These are phyloP conservation scores for Chondrus crispus DNA, from an alignment of 23 red algal genomes.

Conservation along the genomic window DNA sequence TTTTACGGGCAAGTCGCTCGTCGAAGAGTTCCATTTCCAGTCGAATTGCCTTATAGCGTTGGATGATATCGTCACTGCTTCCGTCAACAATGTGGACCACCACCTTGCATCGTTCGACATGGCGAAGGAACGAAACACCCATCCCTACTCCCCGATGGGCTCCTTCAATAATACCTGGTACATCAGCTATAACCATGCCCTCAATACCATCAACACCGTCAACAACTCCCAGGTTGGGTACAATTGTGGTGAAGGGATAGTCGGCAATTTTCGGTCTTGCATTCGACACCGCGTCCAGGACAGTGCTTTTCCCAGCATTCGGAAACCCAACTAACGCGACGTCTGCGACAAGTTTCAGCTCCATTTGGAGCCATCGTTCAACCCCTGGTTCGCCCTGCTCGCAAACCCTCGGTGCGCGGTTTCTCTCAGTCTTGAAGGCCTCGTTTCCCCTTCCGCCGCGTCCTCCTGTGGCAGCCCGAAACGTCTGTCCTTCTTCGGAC, in stretches of 20 bases:
- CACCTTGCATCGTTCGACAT: slow-evolving; percentile 86
- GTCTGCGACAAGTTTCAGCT: slow-evolving; percentile 93
- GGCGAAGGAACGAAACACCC: slow-evolving; percentile 81
- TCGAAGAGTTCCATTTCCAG: slow-evolving; percentile 86
- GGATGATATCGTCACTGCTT: slow-evolving; percentile 54
- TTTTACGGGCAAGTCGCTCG: slow-evolving; percentile 56
- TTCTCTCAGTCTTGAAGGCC: slow-evolving; percentile 88
- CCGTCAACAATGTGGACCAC: slow-evolving; percentile 85
- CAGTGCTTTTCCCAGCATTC: slow-evolving; percentile 93
- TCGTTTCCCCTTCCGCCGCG: slow-evolving; percentile 83
- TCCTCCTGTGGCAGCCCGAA: slow-evolving; percentile 79
- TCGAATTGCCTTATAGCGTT: slow-evolving; percentile 80
- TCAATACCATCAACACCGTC: slow-evolving; percentile 12
- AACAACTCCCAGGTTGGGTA: slow-evolving; percentile 92
- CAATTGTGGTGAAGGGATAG: slow-evolving; percentile 97
- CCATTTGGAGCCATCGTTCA: slow-evolving; percentile 60
- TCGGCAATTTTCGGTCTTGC: slow-evolving; percentile 90
- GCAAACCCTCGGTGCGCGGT: slow-evolving; percentile 74
- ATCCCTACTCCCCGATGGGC: slow-evolving; percentile 89
- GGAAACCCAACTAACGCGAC: slow-evolving; percentile 86
- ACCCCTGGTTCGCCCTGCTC: slow-evolving; percentile 79
- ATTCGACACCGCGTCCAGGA: slow-evolving; percentile 65
- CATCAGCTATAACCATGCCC: slow-evolving; percentile 87
- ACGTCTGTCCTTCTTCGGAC: slow-evolving; percentile 5
- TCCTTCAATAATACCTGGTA: slow-evolving; percentile 89